Evolutionary conservation across 2,329 filamentous ascomycete species (phyloP), one percentile per base, ranked within the genome.

Genomic region (Sporothrix protearum): DNA sequence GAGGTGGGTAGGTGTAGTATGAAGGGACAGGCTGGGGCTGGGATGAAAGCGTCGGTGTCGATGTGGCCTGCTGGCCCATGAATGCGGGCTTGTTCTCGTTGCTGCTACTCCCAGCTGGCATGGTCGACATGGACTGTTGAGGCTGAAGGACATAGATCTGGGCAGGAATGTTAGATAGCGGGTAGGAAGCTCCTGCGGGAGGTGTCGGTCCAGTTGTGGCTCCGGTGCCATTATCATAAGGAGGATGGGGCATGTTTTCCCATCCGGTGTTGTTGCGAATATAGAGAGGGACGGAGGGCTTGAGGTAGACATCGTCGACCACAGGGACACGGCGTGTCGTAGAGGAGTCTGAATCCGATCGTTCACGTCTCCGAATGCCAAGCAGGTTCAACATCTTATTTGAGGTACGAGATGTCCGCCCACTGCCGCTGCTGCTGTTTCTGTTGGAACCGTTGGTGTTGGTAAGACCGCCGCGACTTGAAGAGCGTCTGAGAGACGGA

Each of bases 81-180:
- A 45, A 69, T 2, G 49, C 4, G 1, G 51, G 53, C 42, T 16
- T n/a, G 36, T 33, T 69, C 22, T 59, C 51, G 5, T 55, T 55
- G 30, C 30, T 39, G 1, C 16, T 42, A 9, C 10, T 16, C 0
- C 19, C 49, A 9, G 49, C 6, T 9, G n/a, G 49, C 55, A 59
- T 59, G 16, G 63, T n/a, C 1, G 45, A 22, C 0, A 53, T 8
- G 0, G 64, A 4, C 70, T 66, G 73, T 45, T 71, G 73, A 0
- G 73, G 72, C 33, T 74, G 73, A 22, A 74, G 30, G 1, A 72
- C 28, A 45, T 73, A 74, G 5, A 73, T 39, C 0, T 73, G 71
- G 0, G 72, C 71, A 2, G 73, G 73, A 10, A 73, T 69, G 42
- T 74, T 74, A 12, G 73, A 63, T 14, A 73, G 30, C 3, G 73